Evolutionary conservation across 495 filamentous ascomycete species (phyloP).

Genomic region (Penicillium manginii): DNA sequence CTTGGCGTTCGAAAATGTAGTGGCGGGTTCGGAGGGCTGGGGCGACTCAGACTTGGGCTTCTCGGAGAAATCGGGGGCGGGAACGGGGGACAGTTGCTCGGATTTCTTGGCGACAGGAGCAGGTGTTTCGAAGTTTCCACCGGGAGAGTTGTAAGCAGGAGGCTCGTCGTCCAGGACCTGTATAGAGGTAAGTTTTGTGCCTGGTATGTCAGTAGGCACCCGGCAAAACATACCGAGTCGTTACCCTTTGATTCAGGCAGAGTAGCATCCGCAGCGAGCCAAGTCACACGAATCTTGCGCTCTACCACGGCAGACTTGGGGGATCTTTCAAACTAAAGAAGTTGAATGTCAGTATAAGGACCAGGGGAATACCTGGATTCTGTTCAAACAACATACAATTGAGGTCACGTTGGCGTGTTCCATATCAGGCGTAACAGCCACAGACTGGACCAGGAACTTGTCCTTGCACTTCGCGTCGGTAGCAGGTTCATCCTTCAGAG

Average conservation of each 20-base stretch:
- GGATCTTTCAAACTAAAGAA: slow-evolving; percentile 65
- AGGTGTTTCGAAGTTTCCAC: slow-evolving; percentile 55
- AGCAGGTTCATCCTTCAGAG: slow-evolving; percentile 94
- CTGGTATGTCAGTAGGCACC: not conserved
- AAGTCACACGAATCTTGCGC: slow-evolving; percentile 94
- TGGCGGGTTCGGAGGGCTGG: slow-evolving; percentile 22
- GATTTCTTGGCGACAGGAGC: slow-evolving; percentile 44
- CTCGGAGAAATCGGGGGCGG: slow-evolving; percentile 48
- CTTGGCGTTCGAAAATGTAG: slow-evolving; percentile 31
- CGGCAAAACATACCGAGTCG: slow-evolving; percentile 43
- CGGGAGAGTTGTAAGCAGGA: slow-evolving; percentile 61
- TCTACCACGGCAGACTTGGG: slow-evolving; percentile 80
- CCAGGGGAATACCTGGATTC: not conserved
- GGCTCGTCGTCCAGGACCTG: slow-evolving; percentile 49
- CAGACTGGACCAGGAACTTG: slow-evolving; percentile 97
- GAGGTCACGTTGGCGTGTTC: slow-evolving; percentile 77
- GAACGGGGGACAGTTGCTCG: slow-evolving; percentile 41
- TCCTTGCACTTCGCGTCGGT: slow-evolving; percentile 87
- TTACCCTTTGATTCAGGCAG: slow-evolving; percentile 49
- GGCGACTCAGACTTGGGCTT: slow-evolving; percentile 45
- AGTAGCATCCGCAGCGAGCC: slow-evolving; percentile 63
- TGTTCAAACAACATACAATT: slow-evolving; percentile 62
- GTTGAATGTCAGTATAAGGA: slow-evolving; percentile 18
- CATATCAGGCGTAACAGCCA: slow-evolving; percentile 79
- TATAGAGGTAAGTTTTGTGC: not conserved